These are phyloP conservation scores for Salvia splendens DNA, from an alignment of 257 asterid genomes.

Conservation along the genomic window DNA sequence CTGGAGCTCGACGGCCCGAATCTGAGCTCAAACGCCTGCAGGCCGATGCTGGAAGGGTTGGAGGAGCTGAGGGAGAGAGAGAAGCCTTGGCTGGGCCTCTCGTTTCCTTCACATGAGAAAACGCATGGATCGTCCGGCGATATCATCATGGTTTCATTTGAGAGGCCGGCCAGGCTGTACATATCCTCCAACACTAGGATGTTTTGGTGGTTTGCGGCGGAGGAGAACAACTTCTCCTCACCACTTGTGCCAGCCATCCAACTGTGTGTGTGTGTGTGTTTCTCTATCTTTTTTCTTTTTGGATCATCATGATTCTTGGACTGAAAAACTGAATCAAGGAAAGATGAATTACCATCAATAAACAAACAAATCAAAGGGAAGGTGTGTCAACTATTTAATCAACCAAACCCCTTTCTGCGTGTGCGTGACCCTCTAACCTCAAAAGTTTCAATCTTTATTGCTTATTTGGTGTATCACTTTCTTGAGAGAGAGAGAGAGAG, in stretches of 20 bases:
- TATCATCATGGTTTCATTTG: too few relatives aligned
- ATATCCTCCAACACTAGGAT: conserved; percentile 43
- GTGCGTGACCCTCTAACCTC: conserved; percentile 30
- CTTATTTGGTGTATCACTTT: conserved; percentile 29
- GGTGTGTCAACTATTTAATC: conserved; percentile 13
- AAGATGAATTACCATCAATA: conserved; percentile 24
- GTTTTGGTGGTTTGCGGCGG: conserved; percentile 30
- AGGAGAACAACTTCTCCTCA: conserved; percentile 35
- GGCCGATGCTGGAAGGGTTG: conserved; percentile 56
- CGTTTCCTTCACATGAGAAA: conserved; percentile 70
- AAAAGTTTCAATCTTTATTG: conserved; percentile 43
- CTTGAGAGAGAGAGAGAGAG: conserved; percentile 34
- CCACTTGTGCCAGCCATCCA: conserved; percentile 43
- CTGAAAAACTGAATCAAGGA: conserved; percentile 30
- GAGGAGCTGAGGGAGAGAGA: conserved; percentile 74
- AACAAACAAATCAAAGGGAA: conserved; percentile 22
- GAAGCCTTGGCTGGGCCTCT: conserved; percentile 85
- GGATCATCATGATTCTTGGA: conserved; percentile 14
- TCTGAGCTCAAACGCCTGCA: conserved; percentile 65
- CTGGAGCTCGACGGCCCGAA: conserved; percentile 62
- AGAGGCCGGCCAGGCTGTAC: conserved; percentile 54
- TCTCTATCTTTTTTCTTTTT: conserved; percentile 2
- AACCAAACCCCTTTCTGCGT: conserved; percentile 33
- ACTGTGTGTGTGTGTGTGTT: too few relatives aligned
- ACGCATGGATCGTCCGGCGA: conserved; percentile 47